Evolutionary conservation across 2,329 filamentous ascomycete species (phyloP), one percentile per base, ranked within the genome.

Genomic region (Dactylellina sp.): DNA sequence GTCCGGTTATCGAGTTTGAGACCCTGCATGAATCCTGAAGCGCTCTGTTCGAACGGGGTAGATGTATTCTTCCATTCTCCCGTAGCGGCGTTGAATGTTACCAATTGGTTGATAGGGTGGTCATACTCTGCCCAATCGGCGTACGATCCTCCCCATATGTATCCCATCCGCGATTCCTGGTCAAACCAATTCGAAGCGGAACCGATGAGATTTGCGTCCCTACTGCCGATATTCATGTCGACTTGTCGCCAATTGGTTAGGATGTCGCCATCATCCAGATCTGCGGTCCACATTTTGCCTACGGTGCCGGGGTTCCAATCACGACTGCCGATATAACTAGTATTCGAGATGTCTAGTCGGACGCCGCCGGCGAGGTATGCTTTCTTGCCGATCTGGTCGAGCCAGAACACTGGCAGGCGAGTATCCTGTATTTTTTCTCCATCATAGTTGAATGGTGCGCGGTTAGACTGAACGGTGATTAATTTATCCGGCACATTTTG

Each of bases 311-410:
- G 68, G 22, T 72, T 72, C 52, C 46, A 72, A 16, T 72, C 47
- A 5, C 60, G 46, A 12, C 47, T 44, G 18, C 11, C 44, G 16
- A 72, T 65, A 22, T 72, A 72, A 1, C 49, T 44, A 9, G 52
- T 64, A 35, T 72, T 72, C 12, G 24, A 12, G n/a, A 72, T 64
- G 25, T 60, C 20, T n/a, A 72, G 14, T n/a, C n/a, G 18, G 1
- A 60, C 59, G 24, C 68, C 68, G 4, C 63, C n/a, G 16, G 68
- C 68, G 5, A 72, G 35, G n/a, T 72, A 72, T 40, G 68, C 68
- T 25, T 72, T 72, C 3, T 55, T 65, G 2, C 40, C 68, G 12
- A 46, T 9, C 9, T 59, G 24, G 39, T 72, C 68, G 14, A 65
- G 68, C 68, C 68, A 72, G 25, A 72, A 65, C 35, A 72, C 18